Evolutionary conservation across 768 basidiomycete genomes (phyloP), one percentile per base, ranked within the genome.

Genomic region (Gautieria morchelliformis): DNA sequence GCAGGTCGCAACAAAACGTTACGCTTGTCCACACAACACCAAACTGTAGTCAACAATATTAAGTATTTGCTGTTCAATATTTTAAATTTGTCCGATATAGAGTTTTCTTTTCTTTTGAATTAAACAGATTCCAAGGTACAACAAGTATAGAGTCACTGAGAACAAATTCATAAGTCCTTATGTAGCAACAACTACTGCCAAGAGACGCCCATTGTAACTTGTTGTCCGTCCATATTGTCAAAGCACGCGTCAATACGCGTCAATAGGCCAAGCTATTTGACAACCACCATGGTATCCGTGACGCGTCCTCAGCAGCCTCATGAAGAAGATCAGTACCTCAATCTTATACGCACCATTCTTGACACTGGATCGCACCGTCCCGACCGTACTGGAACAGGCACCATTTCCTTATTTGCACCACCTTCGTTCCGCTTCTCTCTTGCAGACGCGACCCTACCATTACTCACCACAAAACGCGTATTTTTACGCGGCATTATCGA

Each of bases 341-440:
- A 79, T 58, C 84, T 99, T 63, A 89, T 97, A 57, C 71, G 79
- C 56, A 77, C 76, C 60, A 86, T 94, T 60, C 76, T 97, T 42
- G 75, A 81, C 41, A 76, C 76, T 0, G 95, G 95, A 11, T 90
- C 90, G 58, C 61, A 71, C 10, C 84, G 95, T 33, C 82, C 87
- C 56, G 95, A 99, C 67, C 84, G 95, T 50, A 99, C 95, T 0
- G 95, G 95, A 17, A 97, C 95, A 0, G 95, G 95, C 54, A 97
- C 94, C 10, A 72, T 90, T 63, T 86, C 94, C 51, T 68, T 95
- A 68, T 98, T 99, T 67, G 94, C 93, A 0, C 95, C 95, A 6
- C 88, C 86, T 2, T 78, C 84, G 12, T 74, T 99, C 52, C 88
- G 93, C 15, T 99, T 99, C 77, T 87, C 89, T 15, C 85, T 98